Percentiles rank a stretch among this genome's conserved stretches.
These are phyloP conservation scores for Amanita polypyramis DNA, from an alignment of 768 basidiomycete species.

Conservation along the genomic window DNA sequence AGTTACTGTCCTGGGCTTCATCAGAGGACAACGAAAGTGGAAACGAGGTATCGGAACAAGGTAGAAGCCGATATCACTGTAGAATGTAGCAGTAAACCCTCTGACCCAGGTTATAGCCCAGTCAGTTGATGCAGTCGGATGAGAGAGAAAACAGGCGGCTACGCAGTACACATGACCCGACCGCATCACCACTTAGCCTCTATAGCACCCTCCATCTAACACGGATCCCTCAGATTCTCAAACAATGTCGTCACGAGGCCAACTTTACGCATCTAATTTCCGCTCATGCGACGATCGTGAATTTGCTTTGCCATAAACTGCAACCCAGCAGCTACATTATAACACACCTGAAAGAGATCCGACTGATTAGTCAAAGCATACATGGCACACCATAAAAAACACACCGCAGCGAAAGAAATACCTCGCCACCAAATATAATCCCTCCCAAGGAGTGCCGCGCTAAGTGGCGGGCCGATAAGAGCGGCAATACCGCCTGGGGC, in stretches of 20 bases:
- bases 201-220: no score
- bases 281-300: neutral
- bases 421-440: conserved; percentile 9
- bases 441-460: conserved; percentile 5
- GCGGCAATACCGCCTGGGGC: conserved; percentile 5
- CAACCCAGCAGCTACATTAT: neutral
- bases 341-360: neutral
- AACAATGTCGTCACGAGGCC: neutral
- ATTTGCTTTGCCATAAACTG: conserved; percentile 5
- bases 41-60: no score
- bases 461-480: conserved; percentile 7
- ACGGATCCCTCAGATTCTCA: no score
- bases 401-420: conserved; percentile 5
- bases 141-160: no score
- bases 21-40: no score
- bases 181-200: no score
- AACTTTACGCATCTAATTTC: neutral
- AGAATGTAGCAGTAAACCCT: no score
- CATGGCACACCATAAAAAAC: neutral
- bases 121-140: no score
- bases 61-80: no score
- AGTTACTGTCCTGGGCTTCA: neutral
- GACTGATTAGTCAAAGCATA: neutral
- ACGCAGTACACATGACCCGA: no score
- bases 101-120: no score